A percentile compares a stretch with the other conserved stretches of the same genome.
Conservation (phyloP, 2,329 filamentous ascomycete species). For the Colletotrichum higginsianum region DNA sequence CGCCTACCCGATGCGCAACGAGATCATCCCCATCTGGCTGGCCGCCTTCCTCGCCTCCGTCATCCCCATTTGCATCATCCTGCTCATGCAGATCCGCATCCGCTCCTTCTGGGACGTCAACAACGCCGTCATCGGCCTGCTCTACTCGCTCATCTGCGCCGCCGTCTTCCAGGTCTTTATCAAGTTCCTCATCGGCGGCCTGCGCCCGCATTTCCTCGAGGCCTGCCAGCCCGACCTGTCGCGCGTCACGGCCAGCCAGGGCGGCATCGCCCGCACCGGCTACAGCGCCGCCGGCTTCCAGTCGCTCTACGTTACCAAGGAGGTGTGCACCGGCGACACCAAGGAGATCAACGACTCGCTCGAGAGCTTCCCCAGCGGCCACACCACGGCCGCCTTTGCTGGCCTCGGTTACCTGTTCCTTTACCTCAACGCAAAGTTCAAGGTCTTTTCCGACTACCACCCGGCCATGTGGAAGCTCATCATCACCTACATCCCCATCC, state of each 20-base stretch:
- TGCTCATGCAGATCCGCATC: constrained; percentile 77
- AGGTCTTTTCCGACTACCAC: constrained; percentile 81
- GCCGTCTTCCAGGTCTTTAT: constrained; percentile 84
- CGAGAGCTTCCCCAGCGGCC: constrained; percentile 81
- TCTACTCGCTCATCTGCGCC: constrained; percentile 79
- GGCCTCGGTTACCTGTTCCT: constrained; percentile 80
- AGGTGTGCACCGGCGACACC: constrained; percentile 77
- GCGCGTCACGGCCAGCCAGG: constrained; percentile 56
- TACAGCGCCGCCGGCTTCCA: constrained; percentile 68
- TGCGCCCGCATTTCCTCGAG: constrained; percentile 79
- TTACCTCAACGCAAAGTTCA: constrained; percentile 85
- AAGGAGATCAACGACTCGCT: constrained; percentile 78
- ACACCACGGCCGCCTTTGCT: constrained; percentile 81
- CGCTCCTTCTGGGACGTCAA: constrained; percentile 80
- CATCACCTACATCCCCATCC: constrained; percentile 74
- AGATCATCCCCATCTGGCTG: constrained; percentile 80
- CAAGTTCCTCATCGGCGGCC: constrained; percentile 81
- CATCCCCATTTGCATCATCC: constrained; percentile 76
- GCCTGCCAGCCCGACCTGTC: constrained; percentile 77
- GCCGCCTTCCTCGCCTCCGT: constrained; percentile 76
- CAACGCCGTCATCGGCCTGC: constrained; percentile 78
- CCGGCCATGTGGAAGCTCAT: constrained; percentile 82
- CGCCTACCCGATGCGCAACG: constrained; percentile 78
- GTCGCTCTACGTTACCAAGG: constrained; percentile 77
- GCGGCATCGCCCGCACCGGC: constrained; percentile 57